These are phyloP conservation scores for Penicillium chermesinum DNA, from an alignment of 495 filamentous ascomycete genomes.

Conservation along the genomic window DNA sequence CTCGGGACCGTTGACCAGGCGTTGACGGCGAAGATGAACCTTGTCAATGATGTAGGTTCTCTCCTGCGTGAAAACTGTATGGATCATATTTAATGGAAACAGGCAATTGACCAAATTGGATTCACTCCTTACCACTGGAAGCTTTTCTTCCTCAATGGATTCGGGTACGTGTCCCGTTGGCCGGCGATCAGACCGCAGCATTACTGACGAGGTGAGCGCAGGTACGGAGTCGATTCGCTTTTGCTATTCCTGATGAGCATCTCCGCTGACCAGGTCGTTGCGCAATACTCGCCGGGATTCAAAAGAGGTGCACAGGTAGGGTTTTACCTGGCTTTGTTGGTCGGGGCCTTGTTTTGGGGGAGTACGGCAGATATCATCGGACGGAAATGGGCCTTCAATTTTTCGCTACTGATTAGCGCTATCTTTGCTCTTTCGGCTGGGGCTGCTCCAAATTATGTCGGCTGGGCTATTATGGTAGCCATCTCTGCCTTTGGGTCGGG, in stretches of 20 bases:
- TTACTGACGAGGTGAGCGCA: not conserved
- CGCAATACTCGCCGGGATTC: slow-evolving; percentile 16
- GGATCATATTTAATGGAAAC: not conserved
- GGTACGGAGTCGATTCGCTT: slow-evolving; percentile 15
- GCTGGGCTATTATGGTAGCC: slow-evolving; percentile 12
- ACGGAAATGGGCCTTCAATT: slow-evolving; percentile 38
- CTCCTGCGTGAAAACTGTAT: not conserved
- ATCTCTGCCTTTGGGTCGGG: slow-evolving; percentile 17
- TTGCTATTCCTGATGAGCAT: slow-evolving; percentile 18
- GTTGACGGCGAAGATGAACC: slow-evolving; percentile 13
- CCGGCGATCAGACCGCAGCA: not conserved
- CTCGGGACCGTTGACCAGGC: slow-evolving; percentile 13
- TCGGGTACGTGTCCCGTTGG: slow-evolving; percentile 8
- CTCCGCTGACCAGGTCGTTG: slow-evolving; percentile 14
- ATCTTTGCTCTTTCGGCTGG: slow-evolving; percentile 16
- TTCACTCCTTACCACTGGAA: slow-evolving; percentile 17
- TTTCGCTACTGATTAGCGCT: slow-evolving; percentile 34
- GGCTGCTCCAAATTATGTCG: slow-evolving; percentile 11
- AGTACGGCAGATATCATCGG: slow-evolving; percentile 39
- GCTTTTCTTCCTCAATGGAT: slow-evolving; percentile 19
- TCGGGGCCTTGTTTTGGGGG: slow-evolving; percentile 37
- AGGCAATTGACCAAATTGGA: slow-evolving; percentile 18
- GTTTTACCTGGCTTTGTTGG: slow-evolving; percentile 24
- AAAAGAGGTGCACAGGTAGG: slow-evolving; percentile 12
- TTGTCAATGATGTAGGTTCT: slow-evolving; percentile 16